Percentiles rank a stretch among this genome's conserved stretches.
Evolutionary conservation across 306 rosid species (phyloP).

Genomic region (Acacia acuminata): DNA sequence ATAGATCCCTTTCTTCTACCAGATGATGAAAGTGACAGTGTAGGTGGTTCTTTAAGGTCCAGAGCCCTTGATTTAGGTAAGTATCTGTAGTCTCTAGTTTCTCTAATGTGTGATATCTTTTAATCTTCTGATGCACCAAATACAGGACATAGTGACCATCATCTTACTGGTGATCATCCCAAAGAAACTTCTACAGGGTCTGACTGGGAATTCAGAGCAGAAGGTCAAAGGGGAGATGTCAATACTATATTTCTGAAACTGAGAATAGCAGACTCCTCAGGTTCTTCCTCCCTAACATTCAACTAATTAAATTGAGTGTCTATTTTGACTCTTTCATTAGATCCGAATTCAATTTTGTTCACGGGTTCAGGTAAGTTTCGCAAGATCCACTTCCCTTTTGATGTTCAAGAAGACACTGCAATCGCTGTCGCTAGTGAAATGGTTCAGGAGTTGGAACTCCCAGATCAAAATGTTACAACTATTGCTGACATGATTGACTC

Average conservation of each 20-base stretch:
- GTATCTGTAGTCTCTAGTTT: conserved; percentile 16
- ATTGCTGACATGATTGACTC: conserved; percentile 81
- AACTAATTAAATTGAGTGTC: not conserved
- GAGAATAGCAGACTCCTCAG: conserved; percentile 79
- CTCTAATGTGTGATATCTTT: conserved; percentile 18
- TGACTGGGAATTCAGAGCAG: conserved; percentile 70
- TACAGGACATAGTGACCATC: conserved; percentile 48
- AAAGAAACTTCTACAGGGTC: conserved; percentile 45
- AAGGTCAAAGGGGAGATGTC: conserved; percentile 80
- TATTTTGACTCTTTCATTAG: conserved; percentile 11
- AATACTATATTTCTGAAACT: conserved; percentile 83
- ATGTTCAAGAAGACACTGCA: conserved; percentile 81
- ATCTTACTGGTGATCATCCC: conserved; percentile 34
- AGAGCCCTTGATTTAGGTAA: conserved; percentile 46
- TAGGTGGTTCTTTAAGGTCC: conserved; percentile 45
- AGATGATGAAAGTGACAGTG: conserved; percentile 54
- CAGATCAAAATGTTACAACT: conserved; percentile 88
- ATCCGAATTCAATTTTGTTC: conserved; percentile 24
- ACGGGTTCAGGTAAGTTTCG: conserved; percentile 63
- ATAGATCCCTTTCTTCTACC: conserved; percentile 81
- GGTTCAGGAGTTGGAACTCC: conserved; percentile 92
- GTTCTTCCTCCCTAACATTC: conserved; percentile 37
- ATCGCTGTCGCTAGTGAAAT: conserved; percentile 94
- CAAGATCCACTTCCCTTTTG: conserved; percentile 95
- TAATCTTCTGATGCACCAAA: conserved; percentile 35